Conservation (phyloP, 495 filamentous ascomycete species). For the Immersiella caudata region DNA sequence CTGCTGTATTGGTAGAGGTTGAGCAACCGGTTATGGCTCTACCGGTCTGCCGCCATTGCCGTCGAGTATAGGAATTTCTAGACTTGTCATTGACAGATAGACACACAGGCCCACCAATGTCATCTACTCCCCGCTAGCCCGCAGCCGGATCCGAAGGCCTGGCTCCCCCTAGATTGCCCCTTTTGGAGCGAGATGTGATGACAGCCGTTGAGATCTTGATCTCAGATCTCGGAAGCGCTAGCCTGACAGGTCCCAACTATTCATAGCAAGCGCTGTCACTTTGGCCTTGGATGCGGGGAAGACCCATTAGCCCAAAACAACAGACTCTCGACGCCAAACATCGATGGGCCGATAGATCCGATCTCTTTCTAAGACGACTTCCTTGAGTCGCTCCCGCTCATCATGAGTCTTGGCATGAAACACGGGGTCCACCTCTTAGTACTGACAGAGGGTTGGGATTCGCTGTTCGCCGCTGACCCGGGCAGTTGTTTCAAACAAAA, state of each 20-base stretch:
- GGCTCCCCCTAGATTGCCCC: not conserved
- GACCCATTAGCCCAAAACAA: not conserved
- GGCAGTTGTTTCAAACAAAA: slow-evolving; percentile 6
- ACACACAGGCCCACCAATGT: not conserved
- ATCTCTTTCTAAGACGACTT: not conserved
- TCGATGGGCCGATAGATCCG: not conserved
- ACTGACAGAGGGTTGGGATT: not conserved
- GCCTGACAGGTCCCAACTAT: not conserved
- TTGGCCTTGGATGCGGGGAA: not conserved
- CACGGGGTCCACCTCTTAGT: not conserved
- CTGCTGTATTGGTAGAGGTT: not conserved
- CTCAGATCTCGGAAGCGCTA: not conserved
- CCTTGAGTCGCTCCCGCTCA: slow-evolving; percentile 15
- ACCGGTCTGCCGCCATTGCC: not conserved
- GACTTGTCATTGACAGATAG: not conserved
- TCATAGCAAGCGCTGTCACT: not conserved
- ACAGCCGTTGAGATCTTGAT: not conserved
- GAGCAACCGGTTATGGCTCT: not conserved
- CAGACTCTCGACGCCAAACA: slow-evolving; percentile 1
- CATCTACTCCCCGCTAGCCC: not conserved
- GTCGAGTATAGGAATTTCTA: not conserved
- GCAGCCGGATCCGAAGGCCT: not conserved
- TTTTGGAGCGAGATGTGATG: not conserved
- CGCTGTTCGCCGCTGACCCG: not conserved
- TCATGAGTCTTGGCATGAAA: slow-evolving; percentile 14